Evolutionary conservation across 179 eudicot species (phyloP).

Genomic region (Actinidia polygama): DNA sequence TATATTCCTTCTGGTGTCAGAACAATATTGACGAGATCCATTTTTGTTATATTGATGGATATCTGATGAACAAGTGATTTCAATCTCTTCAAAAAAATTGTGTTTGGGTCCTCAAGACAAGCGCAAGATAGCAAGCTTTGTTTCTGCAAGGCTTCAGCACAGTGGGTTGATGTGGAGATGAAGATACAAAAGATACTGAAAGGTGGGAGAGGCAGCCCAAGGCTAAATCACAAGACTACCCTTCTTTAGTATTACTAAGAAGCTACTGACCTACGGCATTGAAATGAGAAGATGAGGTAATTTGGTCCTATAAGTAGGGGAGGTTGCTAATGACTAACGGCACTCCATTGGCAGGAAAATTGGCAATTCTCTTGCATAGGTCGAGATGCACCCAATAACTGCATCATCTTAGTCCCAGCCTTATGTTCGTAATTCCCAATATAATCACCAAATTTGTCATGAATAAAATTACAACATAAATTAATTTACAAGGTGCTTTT

Average conservation of each 20-base stretch:
- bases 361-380: background rate
- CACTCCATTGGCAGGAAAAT: background rate
- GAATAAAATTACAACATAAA: background rate
- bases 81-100: background rate
- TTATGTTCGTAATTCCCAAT: background rate
- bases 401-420: background rate
- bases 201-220: background rate
- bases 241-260: background rate
- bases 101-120: background rate
- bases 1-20: background rate
- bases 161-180: background rate
- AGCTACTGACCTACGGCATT: background rate
- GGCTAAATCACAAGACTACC: background rate
- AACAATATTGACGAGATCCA: background rate
- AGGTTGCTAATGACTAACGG: background rate
- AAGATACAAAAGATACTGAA: background rate
- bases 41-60: background rate
- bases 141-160: background rate
- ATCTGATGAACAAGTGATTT: background rate
- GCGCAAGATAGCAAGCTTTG: constrained; percentile 5
- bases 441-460: background rate
- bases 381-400: background rate
- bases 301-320: background rate
- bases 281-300: background rate
- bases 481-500: background rate